Conservation (phyloP, 2,329 filamentous ascomycete genomes). For the Purpureocillium lavendulum region DNA sequence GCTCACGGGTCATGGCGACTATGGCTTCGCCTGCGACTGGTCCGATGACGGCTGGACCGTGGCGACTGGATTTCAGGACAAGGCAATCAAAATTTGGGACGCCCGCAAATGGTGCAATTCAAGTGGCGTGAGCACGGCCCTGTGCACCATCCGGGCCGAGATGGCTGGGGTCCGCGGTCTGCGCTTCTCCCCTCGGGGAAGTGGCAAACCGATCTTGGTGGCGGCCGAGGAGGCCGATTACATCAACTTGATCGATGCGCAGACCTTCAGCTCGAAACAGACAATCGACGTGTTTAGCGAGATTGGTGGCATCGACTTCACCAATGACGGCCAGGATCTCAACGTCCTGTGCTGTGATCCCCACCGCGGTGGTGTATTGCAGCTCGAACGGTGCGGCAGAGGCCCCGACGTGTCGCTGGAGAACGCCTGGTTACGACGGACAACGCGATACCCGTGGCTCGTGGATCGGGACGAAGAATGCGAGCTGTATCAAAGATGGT, state of each 20-base stretch:
- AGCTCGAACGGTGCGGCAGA: conserved; percentile 42
- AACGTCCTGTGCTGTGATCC: conserved; percentile 59
- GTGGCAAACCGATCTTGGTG: conserved; percentile 57
- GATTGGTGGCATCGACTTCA: conserved; percentile 59
- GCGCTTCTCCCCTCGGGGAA: conserved; percentile 63
- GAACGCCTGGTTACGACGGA: conserved; percentile 9
- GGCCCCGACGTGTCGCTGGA: conserved; percentile 16
- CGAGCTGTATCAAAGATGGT: conserved; percentile 2
- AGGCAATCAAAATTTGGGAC: conserved; percentile 66
- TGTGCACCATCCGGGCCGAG: conserved; percentile 51
- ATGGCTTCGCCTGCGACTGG: conserved; percentile 73
- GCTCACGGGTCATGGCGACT: conserved; percentile 59
- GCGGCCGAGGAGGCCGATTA: conserved; percentile 71
- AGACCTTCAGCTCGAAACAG: conserved; percentile 57
- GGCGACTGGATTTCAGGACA: conserved; percentile 72
- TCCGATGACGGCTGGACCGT: conserved; percentile 68
- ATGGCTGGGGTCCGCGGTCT: conserved; percentile 63
- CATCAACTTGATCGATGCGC: conserved; percentile 61
- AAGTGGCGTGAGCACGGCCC: conserved; percentile 35
- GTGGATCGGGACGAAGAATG: conserved; percentile 4
- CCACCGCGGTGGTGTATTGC: conserved; percentile 57
- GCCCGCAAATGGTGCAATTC: conserved; percentile 58
- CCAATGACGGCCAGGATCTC: conserved; percentile 60
- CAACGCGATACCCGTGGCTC: not conserved
- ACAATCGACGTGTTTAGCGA: conserved; percentile 68